Conservation (phyloP, 768 basidiomycete genomes). For the Calocybe gangraenosa region DNA sequence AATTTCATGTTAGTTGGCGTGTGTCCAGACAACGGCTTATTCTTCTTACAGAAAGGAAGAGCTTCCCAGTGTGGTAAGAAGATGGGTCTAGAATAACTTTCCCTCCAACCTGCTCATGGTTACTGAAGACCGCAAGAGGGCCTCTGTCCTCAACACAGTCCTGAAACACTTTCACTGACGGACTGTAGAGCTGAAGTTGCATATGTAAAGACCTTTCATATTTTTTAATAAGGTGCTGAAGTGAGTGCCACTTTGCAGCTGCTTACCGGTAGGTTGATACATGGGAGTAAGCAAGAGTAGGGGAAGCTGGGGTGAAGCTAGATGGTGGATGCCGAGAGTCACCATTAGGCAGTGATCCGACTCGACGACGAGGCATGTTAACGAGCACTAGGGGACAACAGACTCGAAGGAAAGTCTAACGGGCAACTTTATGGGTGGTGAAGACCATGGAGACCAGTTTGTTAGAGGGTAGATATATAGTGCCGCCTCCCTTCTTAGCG, state of each 20-base stretch:
- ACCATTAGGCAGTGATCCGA: conserved; percentile 22
- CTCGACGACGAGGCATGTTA: conserved; percentile 25
- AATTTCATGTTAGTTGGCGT: conserved; percentile 2
- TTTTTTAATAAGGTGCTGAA: neutral
- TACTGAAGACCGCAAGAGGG: conserved; percentile 52
- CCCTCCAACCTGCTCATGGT: conserved; percentile 57
- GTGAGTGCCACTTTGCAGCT: neutral
- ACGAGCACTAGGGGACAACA: neutral
- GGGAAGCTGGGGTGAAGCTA: conserved; percentile 22
- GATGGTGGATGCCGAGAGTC: conserved; percentile 24
- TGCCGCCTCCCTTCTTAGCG: conserved; percentile 9
- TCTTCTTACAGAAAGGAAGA: conserved; percentile 60
- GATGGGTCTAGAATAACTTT: conserved; percentile 53
- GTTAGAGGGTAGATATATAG: conserved; percentile 11
- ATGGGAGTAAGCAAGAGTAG: conserved; percentile 33
- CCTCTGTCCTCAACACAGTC: conserved; percentile 22
- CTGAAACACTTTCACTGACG: conserved; percentile 49
- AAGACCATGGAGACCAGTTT: neutral
- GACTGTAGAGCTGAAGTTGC: conserved; percentile 59
- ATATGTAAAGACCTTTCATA: conserved; percentile 45
- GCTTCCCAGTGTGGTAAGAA: conserved; percentile 48
- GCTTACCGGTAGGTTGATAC: conserved; percentile 48
- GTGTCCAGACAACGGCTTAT: conserved; percentile 1
- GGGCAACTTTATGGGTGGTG: neutral
- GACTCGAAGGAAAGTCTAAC: neutral